phyloP scores from a whole-genome alignment of 306 rosid genomes.

The Castanea sativa region DNA sequence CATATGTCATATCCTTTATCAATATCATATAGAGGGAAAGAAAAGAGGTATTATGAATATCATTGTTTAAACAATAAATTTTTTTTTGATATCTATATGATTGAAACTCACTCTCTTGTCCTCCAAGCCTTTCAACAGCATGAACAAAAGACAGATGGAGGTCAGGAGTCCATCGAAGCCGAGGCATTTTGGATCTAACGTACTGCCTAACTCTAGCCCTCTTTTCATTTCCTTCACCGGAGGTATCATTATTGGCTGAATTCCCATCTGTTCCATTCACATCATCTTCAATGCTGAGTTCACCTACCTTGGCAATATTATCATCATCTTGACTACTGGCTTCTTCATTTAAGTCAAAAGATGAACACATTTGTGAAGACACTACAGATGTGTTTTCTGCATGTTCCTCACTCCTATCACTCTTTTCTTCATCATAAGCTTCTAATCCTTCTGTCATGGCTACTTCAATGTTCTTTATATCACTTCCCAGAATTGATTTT shows the following conservation, averaged over 20 bases:
- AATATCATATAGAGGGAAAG: not conserved
- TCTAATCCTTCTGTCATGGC: constrained; percentile 37
- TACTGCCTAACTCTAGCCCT: constrained; percentile 55
- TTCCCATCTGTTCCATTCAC: constrained; percentile 16
- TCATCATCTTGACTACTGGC: constrained; percentile 37
- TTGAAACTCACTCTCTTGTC: constrained; percentile 72
- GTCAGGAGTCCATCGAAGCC: constrained; percentile 91
- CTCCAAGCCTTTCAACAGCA: constrained; percentile 78
- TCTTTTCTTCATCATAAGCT: constrained; percentile 15
- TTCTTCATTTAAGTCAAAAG: constrained; percentile 65
- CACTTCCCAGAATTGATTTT: constrained; percentile 12
- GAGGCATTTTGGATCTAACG: constrained; percentile 75
- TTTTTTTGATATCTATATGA: not conserved
- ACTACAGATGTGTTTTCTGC: constrained; percentile 33
- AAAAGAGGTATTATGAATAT: not conserved
- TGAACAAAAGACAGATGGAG: constrained; percentile 78
- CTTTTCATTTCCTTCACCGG: constrained; percentile 38
- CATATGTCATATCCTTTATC: not conserved
- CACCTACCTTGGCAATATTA: not conserved
- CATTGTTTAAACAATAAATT: not conserved
- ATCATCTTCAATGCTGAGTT: constrained; percentile 11
- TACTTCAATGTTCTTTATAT: constrained; percentile 7
- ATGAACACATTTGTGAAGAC: constrained; percentile 48
- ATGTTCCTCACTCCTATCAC: constrained; percentile 22
- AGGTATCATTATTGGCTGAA: constrained; percentile 25